Evolutionary conservation across 371 early-diverging fungal genomes (phyloP).

Genomic region (Mortierella sp.): DNA sequence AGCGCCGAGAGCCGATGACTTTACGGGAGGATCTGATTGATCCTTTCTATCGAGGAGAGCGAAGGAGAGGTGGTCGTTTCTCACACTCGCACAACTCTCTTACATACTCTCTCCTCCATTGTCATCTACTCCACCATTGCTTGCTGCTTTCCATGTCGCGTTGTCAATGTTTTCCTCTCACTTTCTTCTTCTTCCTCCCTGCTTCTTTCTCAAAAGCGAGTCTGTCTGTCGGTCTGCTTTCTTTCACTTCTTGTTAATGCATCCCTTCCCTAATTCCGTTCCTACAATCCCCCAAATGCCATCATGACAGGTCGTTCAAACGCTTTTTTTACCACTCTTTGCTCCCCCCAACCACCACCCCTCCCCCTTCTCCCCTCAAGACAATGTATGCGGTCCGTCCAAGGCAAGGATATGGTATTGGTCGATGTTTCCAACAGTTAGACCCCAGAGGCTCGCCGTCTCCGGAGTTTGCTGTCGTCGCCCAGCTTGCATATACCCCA

Average conservation of each 20-base stretch:
- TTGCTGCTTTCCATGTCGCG: neutral
- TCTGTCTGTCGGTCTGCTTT: neutral
- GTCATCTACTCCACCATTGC: neutral
- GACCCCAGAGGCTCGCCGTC: neutral
- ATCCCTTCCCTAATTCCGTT: neutral
- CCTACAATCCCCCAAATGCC: neutral
- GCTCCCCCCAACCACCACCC: too few relatives aligned
- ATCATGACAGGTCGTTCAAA: neutral
- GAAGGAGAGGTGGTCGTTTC: too few relatives aligned
- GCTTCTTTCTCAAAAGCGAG: neutral
- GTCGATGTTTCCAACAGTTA: neutral
- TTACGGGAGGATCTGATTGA: conserved; percentile 38
- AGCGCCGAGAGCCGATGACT: conserved; percentile 50
- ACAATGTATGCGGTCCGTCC: too few relatives aligned
- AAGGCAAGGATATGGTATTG: too few relatives aligned
- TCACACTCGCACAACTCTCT: neutral
- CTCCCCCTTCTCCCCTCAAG: too few relatives aligned
- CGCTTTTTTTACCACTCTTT: too few relatives aligned
- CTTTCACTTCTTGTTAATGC: conserved; percentile 2
- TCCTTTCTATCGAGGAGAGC: conserved; percentile 10
- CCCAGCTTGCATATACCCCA: conserved; percentile 3
- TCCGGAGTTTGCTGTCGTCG: neutral
- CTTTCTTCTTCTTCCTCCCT: neutral
- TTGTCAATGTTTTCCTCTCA: neutral
- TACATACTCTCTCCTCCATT: neutral